These are phyloP conservation scores for Acaromyces ingoldii DNA, from an alignment of 1,284 basidiomycete species.

Conservation along the genomic window DNA sequence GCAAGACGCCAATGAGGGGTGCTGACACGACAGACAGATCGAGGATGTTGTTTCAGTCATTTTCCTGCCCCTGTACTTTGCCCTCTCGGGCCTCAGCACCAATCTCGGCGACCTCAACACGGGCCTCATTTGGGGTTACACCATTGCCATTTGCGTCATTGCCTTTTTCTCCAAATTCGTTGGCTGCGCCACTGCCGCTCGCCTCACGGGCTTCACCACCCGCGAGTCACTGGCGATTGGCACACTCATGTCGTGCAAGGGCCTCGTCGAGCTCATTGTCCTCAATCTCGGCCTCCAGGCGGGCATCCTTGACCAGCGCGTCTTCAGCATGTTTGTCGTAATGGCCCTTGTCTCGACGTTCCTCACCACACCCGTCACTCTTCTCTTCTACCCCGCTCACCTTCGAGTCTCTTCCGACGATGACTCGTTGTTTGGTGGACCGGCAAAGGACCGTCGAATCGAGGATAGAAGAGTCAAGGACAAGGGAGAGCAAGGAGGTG, in stretches of 20 bases:
- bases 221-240: conserved; percentile 82
- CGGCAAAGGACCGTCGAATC: too few species aligned
- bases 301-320: conserved; percentile 67
- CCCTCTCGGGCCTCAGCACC: conserved; percentile 73
- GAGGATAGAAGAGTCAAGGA: not conserved
- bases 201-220: conserved; percentile 64
- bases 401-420: conserved; percentile 6
- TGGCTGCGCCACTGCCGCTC: conserved; percentile 59
- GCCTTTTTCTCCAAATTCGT: conserved; percentile 71
- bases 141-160: conserved; percentile 71
- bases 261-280: conserved; percentile 71
- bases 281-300: conserved; percentile 80
- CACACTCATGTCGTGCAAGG: conserved; percentile 88
- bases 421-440: not conserved
- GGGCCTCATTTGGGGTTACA: conserved; percentile 74
- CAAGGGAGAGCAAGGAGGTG: not conserved
- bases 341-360: conserved; percentile 80
- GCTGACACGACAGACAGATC: conserved; percentile 17
- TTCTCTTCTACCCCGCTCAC: conserved; percentile 65
- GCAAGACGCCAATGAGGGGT: not conserved
- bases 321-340: conserved; percentile 79
- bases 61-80: conserved; percentile 80
- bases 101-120: conserved; percentile 62
- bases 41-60: conserved; percentile 53
- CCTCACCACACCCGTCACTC: conserved; percentile 80